Evolutionary conservation across 768 basidiomycete genomes (phyloP).

Genomic region (Tricholoma bakamatsutake): DNA sequence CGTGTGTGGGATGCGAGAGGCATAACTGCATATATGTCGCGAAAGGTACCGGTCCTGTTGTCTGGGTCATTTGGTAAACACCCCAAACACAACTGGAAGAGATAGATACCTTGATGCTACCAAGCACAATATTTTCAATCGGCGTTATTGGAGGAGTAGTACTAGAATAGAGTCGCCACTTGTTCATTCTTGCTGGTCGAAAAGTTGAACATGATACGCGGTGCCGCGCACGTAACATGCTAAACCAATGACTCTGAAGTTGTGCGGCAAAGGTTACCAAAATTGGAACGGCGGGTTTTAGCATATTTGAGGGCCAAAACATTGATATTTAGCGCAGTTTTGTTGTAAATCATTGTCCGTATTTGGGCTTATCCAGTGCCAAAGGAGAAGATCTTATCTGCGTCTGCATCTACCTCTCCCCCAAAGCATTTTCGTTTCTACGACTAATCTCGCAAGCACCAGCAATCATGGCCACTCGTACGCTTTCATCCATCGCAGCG

Average conservation of each 20-base stretch:
- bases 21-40: conserved; percentile 91
- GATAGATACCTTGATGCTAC: conserved; percentile 61
- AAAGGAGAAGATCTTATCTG: too few relatives aligned
- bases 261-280: too few relatives aligned
- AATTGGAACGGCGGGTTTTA: too few relatives aligned
- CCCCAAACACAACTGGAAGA: neutral
- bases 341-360: too few relatives aligned
- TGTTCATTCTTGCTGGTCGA: neutral
- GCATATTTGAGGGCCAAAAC: too few relatives aligned
- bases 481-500: conserved; percentile 11
- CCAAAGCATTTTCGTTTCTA: neutral
- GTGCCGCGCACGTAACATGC: conserved; percentile 8
- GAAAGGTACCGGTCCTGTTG: conserved; percentile 84
- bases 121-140: conserved; percentile 62
- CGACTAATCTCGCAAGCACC: neutral
- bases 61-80: conserved; percentile 36
- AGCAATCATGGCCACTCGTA: conserved; percentile 44
- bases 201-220: neutral
- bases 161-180: conserved; percentile 7
- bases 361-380: too few relatives aligned
- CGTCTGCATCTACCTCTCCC: too few relatives aligned
- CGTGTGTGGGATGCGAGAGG: conserved; percentile 81
- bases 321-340: too few relatives aligned
- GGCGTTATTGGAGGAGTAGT: conserved; percentile 24
- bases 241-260: too few relatives aligned